Percentiles rank a stretch among this genome's conserved stretches.
phyloP scores from a whole-genome alignment of 2,329 filamentous ascomycete species.

The Sarocladiaceae sp. region DNA sequence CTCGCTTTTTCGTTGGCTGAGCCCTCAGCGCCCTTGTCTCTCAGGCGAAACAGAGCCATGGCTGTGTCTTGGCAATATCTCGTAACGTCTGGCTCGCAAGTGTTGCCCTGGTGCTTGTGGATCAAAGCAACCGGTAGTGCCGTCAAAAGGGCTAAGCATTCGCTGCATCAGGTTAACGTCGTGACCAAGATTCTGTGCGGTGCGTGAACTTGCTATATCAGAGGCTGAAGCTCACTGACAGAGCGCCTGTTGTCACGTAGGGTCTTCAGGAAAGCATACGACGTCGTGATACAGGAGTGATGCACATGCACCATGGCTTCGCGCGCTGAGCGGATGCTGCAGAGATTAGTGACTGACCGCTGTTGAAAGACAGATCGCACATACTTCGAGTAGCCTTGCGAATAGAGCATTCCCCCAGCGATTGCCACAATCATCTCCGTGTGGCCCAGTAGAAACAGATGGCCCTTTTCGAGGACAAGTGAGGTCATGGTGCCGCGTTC shows the following conservation, averaged over 20 bases:
- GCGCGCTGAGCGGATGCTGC: slow-evolving; percentile 15
- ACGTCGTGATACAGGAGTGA: slow-evolving; percentile 15
- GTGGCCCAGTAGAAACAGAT: neutral
- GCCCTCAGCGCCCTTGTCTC: slow-evolving; percentile 6
- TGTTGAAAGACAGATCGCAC: neutral
- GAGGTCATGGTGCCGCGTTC: neutral
- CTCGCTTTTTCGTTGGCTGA: no score
- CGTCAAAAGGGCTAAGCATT: slow-evolving; percentile 21
- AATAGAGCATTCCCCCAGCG: neutral
- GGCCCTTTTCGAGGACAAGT: neutral
- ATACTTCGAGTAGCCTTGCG: neutral
- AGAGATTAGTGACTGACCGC: slow-evolving; percentile 12
- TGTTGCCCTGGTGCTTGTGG: slow-evolving; percentile 19
- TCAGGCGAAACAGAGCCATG: slow-evolving; percentile 14
- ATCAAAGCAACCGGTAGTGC: slow-evolving; percentile 22
- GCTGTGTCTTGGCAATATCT: slow-evolving; percentile 19
- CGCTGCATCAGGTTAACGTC: slow-evolving; percentile 16
- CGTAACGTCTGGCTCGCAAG: slow-evolving; percentile 20
- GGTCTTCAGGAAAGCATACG: slow-evolving; percentile 20
- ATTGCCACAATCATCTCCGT: neutral
- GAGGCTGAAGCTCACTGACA: slow-evolving; percentile 14
- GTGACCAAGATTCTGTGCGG: neutral
- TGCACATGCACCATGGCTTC: slow-evolving; percentile 13
- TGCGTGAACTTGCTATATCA: slow-evolving; percentile 17
- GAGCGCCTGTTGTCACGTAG: slow-evolving; percentile 3